These are phyloP conservation scores for Breviolum minutum DNA, from an alignment of 73 alveolate species.

Conservation along the genomic window DNA sequence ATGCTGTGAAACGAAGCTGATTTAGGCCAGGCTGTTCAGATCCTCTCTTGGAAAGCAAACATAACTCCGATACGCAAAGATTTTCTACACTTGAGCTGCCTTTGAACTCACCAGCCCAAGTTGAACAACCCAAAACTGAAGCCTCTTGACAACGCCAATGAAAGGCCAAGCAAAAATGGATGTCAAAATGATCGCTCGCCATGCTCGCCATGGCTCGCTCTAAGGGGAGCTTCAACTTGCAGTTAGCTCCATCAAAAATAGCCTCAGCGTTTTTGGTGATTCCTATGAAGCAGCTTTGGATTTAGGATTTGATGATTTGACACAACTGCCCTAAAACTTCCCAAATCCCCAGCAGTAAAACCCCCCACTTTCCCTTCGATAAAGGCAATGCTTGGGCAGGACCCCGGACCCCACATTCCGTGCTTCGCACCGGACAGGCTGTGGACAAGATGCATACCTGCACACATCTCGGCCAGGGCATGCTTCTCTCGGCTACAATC, in stretches of 20 bases:
- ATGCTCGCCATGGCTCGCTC: background rate
- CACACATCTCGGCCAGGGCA: too few relatives aligned
- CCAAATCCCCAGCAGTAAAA: background rate
- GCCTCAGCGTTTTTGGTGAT: background rate
- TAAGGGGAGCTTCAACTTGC: background rate
- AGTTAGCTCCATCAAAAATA: conserved; percentile 3
- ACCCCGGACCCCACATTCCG: conserved; percentile 73
- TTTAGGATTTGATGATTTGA: too few relatives aligned
- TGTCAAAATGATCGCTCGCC: conserved; percentile 2
- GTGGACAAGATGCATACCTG: conserved; percentile 76
- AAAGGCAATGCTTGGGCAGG: background rate
- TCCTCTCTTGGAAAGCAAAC: background rate
- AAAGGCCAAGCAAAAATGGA: conserved; percentile 13
- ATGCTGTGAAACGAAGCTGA: conserved; percentile 21
- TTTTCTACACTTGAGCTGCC: background rate
- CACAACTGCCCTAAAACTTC: background rate
- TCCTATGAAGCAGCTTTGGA: background rate
- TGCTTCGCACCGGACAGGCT: conserved; percentile 86
- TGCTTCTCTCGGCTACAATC: background rate
- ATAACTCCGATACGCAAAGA: background rate
- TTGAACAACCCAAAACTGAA: background rate
- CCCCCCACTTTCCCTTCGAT: too few relatives aligned
- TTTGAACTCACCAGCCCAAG: background rate
- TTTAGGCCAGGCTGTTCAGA: background rate
- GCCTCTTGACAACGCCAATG: too few relatives aligned